A percentile compares a stretch with the other conserved stretches of the same genome.
These are phyloP conservation scores for Larix kaempferi DNA, from an alignment of 75 land plant species.

Conservation along the genomic window DNA sequence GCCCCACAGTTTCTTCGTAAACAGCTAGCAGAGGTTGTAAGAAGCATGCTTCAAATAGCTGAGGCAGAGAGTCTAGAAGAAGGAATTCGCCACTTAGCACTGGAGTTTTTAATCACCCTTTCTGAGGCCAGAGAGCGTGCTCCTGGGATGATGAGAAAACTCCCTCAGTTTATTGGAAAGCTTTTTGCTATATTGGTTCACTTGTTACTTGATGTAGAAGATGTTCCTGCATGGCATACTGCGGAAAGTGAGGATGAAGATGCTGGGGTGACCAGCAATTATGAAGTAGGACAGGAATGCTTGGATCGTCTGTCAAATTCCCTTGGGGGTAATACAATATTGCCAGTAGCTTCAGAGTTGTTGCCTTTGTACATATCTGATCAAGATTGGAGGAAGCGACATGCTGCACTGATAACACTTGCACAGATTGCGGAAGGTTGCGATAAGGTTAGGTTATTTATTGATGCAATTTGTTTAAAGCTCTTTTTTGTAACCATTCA, in stretches of 20 bases:
- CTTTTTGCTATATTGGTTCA: constrained; percentile 26
- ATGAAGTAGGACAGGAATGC: constrained; percentile 30
- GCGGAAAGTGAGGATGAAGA: constrained; percentile 31
- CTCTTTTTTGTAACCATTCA: background rate
- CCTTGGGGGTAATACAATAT: constrained; percentile 25
- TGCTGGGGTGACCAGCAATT: constrained; percentile 31
- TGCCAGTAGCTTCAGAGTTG: constrained; percentile 29
- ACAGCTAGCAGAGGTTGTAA: constrained; percentile 25
- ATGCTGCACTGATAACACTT: constrained; percentile 25
- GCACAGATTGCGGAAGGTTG: constrained; percentile 42
- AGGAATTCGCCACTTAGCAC: constrained; percentile 24
- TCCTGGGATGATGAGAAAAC: constrained; percentile 33
- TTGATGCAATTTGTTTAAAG: background rate
- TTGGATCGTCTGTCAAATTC: constrained; percentile 28
- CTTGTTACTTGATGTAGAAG: constrained; percentile 21
- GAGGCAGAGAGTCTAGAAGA: constrained; percentile 27
- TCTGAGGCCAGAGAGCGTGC: constrained; percentile 33
- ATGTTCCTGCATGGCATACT: constrained; percentile 24
- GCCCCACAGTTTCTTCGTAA: constrained; percentile 27
- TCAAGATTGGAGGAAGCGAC: constrained; percentile 29
- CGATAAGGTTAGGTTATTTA: constrained; percentile 19
- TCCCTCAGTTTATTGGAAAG: constrained; percentile 25
- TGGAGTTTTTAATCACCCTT: constrained; percentile 28
- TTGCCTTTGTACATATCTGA: constrained; percentile 25
- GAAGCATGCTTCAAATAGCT: constrained; percentile 30